A percentile compares a stretch with the other conserved stretches of the same genome.
phyloP scores from a whole-genome alignment of 257 asterid genomes.

The Penstemon davidsonii region DNA sequence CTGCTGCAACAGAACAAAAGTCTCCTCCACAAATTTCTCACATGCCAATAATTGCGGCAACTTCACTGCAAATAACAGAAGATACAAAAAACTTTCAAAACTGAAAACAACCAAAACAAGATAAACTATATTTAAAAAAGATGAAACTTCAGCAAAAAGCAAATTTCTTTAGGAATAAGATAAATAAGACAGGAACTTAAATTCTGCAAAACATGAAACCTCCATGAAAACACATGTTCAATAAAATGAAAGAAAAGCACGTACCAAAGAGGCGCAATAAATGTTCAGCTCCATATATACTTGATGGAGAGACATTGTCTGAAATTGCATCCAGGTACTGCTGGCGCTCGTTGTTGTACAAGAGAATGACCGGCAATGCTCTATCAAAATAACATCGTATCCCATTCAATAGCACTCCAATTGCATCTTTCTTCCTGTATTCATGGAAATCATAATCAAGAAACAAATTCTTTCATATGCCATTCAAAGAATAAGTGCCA shows the following conservation, averaged over 20 bases:
- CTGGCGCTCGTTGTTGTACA: conserved; percentile 86
- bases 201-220: neutral
- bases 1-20: conserved; percentile 67
- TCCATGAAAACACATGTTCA: neutral
- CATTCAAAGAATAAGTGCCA: too few species aligned
- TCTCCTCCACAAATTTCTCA: conserved; percentile 77
- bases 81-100: conserved; percentile 15
- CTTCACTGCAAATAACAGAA: conserved; percentile 67
- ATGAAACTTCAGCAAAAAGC: neutral
- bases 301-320: conserved; percentile 69
- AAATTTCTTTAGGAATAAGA: neutral
- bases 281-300: conserved; percentile 95
- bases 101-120: conserved; percentile 20
- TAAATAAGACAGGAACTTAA: neutral
- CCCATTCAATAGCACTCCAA: conserved; percentile 82
- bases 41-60: conserved; percentile 74
- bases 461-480: neutral
- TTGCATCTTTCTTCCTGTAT: conserved; percentile 66
- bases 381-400: conserved; percentile 81
- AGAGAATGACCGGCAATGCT: conserved; percentile 71
- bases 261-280: conserved; percentile 93
- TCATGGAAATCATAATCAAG: conserved; percentile 31
- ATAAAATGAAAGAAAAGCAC: conserved; percentile 20
- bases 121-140: neutral
- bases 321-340: conserved; percentile 70